phyloP scores from a whole-genome alignment of 345 rosid genomes.

The Bretschneidera sinensis region DNA sequence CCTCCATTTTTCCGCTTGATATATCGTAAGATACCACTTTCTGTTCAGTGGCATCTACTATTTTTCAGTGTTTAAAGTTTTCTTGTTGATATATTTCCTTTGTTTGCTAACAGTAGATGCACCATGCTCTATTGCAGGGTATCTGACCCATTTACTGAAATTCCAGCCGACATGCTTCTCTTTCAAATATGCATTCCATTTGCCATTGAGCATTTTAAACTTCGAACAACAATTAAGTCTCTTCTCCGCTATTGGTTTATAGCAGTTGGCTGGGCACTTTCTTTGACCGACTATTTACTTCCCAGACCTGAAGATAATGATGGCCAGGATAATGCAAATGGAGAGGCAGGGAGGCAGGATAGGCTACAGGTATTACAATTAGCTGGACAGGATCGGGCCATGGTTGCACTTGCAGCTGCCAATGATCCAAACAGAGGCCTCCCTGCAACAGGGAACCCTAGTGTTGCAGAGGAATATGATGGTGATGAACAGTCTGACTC shows the following conservation, averaged over 20 bases:
- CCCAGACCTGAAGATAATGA: slow-evolving; percentile 75
- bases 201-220: slow-evolving; percentile 84
- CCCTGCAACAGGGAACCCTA: slow-evolving; percentile 34
- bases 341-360: slow-evolving; percentile 73
- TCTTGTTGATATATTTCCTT: slow-evolving; percentile 7
- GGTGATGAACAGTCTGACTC: slow-evolving; percentile 80
- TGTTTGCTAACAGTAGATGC: slow-evolving; percentile 10
- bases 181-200: slow-evolving; percentile 98
- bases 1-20: slow-evolving; percentile 88
- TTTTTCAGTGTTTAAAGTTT: slow-evolving; percentile 4
- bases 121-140: slow-evolving; percentile 49
- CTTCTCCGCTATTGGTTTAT: slow-evolving; percentile 90
- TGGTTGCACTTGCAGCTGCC: slow-evolving; percentile 48
- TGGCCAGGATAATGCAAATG: slow-evolving; percentile 73
- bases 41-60: too few species aligned
- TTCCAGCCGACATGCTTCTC: slow-evolving; percentile 97
- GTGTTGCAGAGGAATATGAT: slow-evolving; percentile 55
- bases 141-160: slow-evolving; percentile 97
- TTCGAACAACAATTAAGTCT: slow-evolving; percentile 85
- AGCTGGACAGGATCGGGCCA: slow-evolving; percentile 64
- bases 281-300: slow-evolving; percentile 73
- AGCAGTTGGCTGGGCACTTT: slow-evolving; percentile 91
- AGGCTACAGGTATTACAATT: slow-evolving; percentile 47
- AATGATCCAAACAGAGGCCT: slow-evolving; percentile 45
- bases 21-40: slow-evolving; percentile 76